These are phyloP conservation scores for Ilex aquifolium DNA, from an alignment of 257 asterid species.

Conservation along the genomic window DNA sequence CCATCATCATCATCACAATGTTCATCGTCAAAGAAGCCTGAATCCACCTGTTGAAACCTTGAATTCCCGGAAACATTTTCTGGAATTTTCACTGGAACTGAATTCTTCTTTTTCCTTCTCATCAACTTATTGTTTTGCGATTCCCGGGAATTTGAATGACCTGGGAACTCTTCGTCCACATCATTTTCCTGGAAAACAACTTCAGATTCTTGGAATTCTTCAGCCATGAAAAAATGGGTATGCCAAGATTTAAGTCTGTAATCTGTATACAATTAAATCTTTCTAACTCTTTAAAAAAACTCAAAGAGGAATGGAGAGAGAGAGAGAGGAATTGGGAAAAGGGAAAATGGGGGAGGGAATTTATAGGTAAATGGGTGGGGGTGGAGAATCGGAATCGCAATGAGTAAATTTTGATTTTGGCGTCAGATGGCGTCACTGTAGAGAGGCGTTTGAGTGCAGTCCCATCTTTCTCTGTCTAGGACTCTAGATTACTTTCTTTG, in stretches of 20 bases:
- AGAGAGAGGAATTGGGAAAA: constrained; percentile 10
- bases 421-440: too few relatives aligned
- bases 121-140: constrained; percentile 27
- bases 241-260: background rate
- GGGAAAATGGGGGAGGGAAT: constrained; percentile 15
- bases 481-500: too few relatives aligned
- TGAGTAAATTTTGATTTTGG: constrained; percentile 11
- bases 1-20: background rate
- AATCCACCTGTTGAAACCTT: constrained; percentile 29
- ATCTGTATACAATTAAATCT: too few relatives aligned
- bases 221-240: constrained; percentile 38
- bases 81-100: constrained; percentile 57
- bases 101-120: constrained; percentile 7
- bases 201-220: constrained; percentile 69
- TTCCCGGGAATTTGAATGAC: constrained; percentile 1
- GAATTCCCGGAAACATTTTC: constrained; percentile 24
- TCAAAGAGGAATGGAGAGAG: background rate
- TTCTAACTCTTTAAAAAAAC: too few relatives aligned
- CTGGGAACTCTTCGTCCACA: constrained; percentile 11
- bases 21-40: constrained; percentile 13
- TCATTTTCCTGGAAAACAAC: constrained; percentile 41
- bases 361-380: constrained; percentile 40
- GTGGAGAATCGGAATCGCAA: constrained; percentile 21
- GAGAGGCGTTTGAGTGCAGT: too few relatives aligned
- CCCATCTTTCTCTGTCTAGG: too few relatives aligned